Conservation (phyloP, 23 red algal species). For the Gracilaria domingensis region DNA sequence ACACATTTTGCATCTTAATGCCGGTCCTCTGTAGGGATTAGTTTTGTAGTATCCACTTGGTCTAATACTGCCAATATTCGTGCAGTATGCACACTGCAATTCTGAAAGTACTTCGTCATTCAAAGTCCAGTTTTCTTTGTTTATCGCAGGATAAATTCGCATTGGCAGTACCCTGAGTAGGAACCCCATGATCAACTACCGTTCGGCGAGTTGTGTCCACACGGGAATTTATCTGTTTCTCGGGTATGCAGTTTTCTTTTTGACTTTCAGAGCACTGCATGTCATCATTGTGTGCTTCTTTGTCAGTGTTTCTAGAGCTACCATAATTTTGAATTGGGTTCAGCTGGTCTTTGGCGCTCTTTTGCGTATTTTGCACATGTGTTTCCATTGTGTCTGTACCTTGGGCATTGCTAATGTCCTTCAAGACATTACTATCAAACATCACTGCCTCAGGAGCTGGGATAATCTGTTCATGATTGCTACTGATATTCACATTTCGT, state of each 20-base stretch:
- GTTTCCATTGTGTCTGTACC: neutral
- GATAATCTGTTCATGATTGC: neutral
- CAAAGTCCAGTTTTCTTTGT: neutral
- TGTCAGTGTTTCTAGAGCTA: neutral
- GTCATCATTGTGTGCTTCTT: neutral
- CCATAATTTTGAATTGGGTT: neutral
- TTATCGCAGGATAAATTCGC: neutral
- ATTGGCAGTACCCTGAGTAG: neutral
- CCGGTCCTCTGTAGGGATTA: neutral
- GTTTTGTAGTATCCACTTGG: neutral
- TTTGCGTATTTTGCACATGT: neutral
- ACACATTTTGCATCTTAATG: conserved; percentile 1
- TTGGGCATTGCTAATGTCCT: neutral
- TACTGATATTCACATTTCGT: neutral
- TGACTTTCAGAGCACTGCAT: neutral
- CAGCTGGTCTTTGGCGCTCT: neutral
- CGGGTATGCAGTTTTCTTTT: too few species aligned
- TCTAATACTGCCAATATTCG: neutral
- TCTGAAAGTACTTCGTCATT: neutral
- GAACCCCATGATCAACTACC: too few species aligned
- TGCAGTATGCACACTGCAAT: neutral
- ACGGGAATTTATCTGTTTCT: too few species aligned
- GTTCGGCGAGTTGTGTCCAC: too few species aligned
- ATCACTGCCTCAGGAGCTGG: neutral
- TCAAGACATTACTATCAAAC: neutral